Base-by-base conservation (phyloP, 2,329 filamentous ascomycete genomes). In the Pezicula rhizophila region DNA sequence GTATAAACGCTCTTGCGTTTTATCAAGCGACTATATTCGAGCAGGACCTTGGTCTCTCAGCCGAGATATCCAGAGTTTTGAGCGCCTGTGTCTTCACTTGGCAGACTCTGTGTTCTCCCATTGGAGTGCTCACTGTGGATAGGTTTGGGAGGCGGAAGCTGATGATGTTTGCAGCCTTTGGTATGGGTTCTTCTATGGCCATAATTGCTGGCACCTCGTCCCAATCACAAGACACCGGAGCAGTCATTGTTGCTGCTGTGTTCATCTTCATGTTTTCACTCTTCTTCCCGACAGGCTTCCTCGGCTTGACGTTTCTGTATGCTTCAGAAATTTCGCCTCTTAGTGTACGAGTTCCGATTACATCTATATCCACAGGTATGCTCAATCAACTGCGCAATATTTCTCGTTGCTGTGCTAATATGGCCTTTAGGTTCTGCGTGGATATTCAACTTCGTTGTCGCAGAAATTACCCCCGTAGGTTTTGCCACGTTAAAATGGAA, bases 371-470 rank as follows among this genome's bases (percentile, higher is more conserved):
- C 53, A 96, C 92, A 1, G 91, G 91, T 15, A 83, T 31, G 28
- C 11, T 89, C 37, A 96, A 96, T 65, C 96, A 91, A 92, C 89
- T 89, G 1, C 95, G 92, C 69, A 96, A 96, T 70, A 96, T 89
- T 89, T 86, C 73, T 96, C 17, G 91, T 96, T 2, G 91, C 91
- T 54, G 87, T 93, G 67, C 81, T 96, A 4, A 42, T 35, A 48
- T 52, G 44, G 50, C 28, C 28, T 10, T 5, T 10, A 31, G 28
- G 28, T 31, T 31, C 28, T 35, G 45, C 40, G 10, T 47, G 45
- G 44, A 37, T 42, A 8, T 47, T 42, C 40, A 50, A 46, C 25
- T 50, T 47, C 8, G n/a, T 47, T n/a, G 48, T 50, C n/a, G 48
- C 40, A 8, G 44, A 47, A 39, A 41, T 50, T 31, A 50, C 48